Base-by-base conservation (phyloP, 2,329 filamentous ascomycete genomes). In the Talaromyces funiculosus region DNA sequence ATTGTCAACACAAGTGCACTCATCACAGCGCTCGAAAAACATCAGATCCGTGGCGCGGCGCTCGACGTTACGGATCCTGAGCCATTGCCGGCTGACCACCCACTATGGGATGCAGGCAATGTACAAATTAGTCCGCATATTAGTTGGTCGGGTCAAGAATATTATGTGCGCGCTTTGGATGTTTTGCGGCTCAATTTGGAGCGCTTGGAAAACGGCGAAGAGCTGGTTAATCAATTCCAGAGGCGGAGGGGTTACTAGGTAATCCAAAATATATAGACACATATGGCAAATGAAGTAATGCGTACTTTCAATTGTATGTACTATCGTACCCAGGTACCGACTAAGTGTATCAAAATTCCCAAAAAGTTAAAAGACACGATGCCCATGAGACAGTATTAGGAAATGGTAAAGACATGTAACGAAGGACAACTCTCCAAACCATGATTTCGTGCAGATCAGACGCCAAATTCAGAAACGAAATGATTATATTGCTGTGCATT, bases 61-160 rank as follows among this genome's bases (percentile, higher is more conserved):
- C 74, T 93, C 42, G 90, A 92, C 69, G 90, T 93, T 0, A 89
- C 89, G 1, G 89, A 92, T 62, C 90, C 90, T 0, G 90, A 93
- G 72, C 90, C 90, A 0, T 71, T 93, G 64, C 88, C 89, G 0
- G 73, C 79, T 2, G 83, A 87, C 4, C 84, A 89, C 68, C 81
- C 84, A 64, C 74, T 93, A 55, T 93, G 89, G 89, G 81, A 78
- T 26, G 78, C 86, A 14, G 83, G 84, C 62, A 91, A 92, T 71
- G 78, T 88, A 16, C 82, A 88, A 56, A 82, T 93, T 49, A 88
- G 85, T 64, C 86, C 86, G 62, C 87, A 90, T 78, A 75, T 88
- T 3, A 87, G 82, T 72, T 81, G 81, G 0, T 64, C 76, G 43
- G 82, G 82, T 0, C 73, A 71, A 26, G 79, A 79, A 61, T 89